phyloP scores from a whole-genome alignment of 805 yeast genomes.

The Monosporozyma siamensis region DNA sequence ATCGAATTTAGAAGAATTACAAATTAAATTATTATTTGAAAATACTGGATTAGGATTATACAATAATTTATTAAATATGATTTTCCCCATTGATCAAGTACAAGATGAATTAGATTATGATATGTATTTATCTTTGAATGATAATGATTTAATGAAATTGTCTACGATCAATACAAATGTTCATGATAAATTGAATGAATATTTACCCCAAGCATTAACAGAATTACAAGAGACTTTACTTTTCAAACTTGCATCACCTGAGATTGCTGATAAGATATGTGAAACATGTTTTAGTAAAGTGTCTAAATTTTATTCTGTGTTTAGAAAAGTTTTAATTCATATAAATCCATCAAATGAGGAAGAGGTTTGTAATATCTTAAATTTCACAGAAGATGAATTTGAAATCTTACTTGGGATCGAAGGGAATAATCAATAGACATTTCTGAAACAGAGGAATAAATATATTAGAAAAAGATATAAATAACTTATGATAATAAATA shows the following conservation, averaged over 20 bases:
- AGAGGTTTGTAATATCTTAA: slow-evolving; percentile 17
- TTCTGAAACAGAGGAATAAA: no score
- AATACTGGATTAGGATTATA: slow-evolving; percentile 50
- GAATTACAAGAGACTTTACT: slow-evolving; percentile 48
- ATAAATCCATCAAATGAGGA: slow-evolving; percentile 17
- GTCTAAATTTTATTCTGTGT: slow-evolving; percentile 33
- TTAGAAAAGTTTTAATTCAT: slow-evolving; percentile 30
- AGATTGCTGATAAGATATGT: slow-evolving; percentile 47
- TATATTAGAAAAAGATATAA: background rate
- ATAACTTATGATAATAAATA: background rate
- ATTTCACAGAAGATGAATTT: slow-evolving; percentile 37
- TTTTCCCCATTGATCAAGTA: slow-evolving; percentile 47
- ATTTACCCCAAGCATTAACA: slow-evolving; percentile 49
- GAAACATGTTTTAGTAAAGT: slow-evolving; percentile 41
- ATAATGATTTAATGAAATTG: slow-evolving; percentile 43
- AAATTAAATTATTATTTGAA: slow-evolving; percentile 39
- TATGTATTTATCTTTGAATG: slow-evolving; percentile 55
- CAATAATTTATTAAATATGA: slow-evolving; percentile 59
- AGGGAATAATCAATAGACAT: background rate
- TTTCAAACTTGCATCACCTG: slow-evolving; percentile 54
- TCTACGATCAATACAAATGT: slow-evolving; percentile 37
- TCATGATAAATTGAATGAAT: slow-evolving; percentile 34
- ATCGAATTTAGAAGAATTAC: slow-evolving; percentile 34
- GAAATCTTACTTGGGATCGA: slow-evolving; percentile 68
- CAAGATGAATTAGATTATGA: slow-evolving; percentile 49